Conservation (phyloP, 805 yeast genomes). For the Metschnikowia aberdeeniae region DNA sequence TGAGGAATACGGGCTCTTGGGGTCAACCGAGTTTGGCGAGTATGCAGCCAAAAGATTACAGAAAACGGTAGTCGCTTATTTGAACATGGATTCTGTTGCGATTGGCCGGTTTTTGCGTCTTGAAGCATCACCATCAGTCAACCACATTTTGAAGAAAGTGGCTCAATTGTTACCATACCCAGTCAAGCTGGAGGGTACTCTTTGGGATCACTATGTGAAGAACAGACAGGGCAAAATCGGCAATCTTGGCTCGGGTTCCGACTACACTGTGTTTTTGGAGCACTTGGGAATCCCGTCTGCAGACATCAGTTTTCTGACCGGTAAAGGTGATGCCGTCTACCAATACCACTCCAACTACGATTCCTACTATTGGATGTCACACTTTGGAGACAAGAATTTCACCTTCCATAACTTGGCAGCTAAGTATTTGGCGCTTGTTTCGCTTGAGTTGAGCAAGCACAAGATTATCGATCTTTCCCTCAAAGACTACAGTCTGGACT, state of each 20-base stretch:
- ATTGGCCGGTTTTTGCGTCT: slow-evolving; percentile 48
- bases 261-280: slow-evolving; percentile 57
- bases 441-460: slow-evolving; percentile 51
- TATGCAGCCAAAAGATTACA: slow-evolving; percentile 45
- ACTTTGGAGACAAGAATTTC: slow-evolving; percentile 49
- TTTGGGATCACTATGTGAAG: slow-evolving; percentile 48
- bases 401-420: slow-evolving; percentile 54
- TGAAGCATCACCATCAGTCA: slow-evolving; percentile 55
- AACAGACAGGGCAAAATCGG: slow-evolving; percentile 28
- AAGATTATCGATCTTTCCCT: slow-evolving; percentile 52
- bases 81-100: slow-evolving; percentile 65
- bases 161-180: slow-evolving; percentile 18
- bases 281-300: slow-evolving; percentile 66
- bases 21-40: slow-evolving; percentile 78
- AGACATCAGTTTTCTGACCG: slow-evolving; percentile 30
- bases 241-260: slow-evolving; percentile 31
- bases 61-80: slow-evolving; percentile 56
- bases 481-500: slow-evolving; percentile 43
- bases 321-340: slow-evolving; percentile 45
- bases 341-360: slow-evolving; percentile 60
- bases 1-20: slow-evolving; percentile 67
- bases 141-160: slow-evolving; percentile 42
- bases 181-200: slow-evolving; percentile 12
- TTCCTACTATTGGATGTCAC: slow-evolving; percentile 51
- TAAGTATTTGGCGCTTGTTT: slow-evolving; percentile 54